A percentile compares a stretch with the other conserved stretches of the same genome.
These are phyloP conservation scores for Hemileia vastatrix DNA, from an alignment of 1,284 basidiomycete species.

Conservation along the genomic window DNA sequence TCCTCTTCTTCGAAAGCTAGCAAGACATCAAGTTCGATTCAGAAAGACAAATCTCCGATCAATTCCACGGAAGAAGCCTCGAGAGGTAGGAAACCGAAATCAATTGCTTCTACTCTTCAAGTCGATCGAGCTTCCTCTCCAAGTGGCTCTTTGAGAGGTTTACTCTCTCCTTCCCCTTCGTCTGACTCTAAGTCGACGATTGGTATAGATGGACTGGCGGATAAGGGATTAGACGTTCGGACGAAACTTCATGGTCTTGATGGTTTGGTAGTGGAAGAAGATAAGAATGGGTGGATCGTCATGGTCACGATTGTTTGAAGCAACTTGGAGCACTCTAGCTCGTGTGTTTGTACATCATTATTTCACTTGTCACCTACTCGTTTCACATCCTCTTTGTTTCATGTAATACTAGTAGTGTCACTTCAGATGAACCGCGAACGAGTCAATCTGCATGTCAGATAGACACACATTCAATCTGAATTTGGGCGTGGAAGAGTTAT, in stretches of 20 bases:
- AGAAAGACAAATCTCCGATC: too few species aligned
- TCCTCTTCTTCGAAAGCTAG: too few species aligned
- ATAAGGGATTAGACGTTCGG: not conserved
- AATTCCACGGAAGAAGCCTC: not conserved
- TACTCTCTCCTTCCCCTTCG: not conserved
- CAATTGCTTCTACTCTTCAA: not conserved
- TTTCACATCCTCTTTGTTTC: too few species aligned
- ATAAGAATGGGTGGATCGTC: not conserved
- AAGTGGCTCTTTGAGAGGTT: not conserved
- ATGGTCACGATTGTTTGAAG: not conserved
- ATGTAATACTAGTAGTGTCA: too few species aligned
- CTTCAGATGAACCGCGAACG: too few species aligned
- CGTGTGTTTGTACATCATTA: too few species aligned
- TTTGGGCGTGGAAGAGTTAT: too few species aligned
- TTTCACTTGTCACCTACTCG: too few species aligned
- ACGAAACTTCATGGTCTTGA: not conserved
- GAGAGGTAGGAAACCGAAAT: not conserved
- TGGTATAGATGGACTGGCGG: not conserved
- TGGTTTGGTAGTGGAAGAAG: not conserved
- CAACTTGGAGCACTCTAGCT: too few species aligned
- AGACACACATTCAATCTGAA: too few species aligned
- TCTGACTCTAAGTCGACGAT: not conserved
- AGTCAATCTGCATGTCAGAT: too few species aligned
- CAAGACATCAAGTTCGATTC: too few species aligned
- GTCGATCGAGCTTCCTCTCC: not conserved